Conservation (phyloP, 2,329 filamentous ascomycete genomes). For the Apiospora phragmitis region DNA sequence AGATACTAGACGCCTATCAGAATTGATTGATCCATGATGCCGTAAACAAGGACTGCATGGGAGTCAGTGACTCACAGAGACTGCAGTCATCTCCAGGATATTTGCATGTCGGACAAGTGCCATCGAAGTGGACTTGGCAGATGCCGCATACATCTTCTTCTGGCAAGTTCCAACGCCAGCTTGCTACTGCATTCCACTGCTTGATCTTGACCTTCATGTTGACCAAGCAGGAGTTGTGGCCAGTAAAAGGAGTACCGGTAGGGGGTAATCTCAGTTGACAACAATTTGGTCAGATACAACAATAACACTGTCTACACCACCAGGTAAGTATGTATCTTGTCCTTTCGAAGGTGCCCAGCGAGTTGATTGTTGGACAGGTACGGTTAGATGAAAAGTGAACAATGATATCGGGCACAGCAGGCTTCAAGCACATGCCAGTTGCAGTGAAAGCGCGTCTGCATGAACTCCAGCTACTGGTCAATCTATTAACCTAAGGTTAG, state of each 20-base stretch:
- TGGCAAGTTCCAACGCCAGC: conserved; percentile 97
- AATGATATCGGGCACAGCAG: neutral
- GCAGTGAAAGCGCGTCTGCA: neutral
- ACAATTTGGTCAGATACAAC: neutral
- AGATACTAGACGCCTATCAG: conserved; percentile 62
- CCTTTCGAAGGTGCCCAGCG: neutral
- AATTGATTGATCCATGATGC: neutral
- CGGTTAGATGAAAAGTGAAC: no score
- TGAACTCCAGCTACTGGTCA: conserved; percentile 1
- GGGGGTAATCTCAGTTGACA: neutral
- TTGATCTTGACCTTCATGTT: conserved; percentile 94
- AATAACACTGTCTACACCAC: neutral
- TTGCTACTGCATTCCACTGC: conserved; percentile 90
- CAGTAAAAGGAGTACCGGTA: neutral
- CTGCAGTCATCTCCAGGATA: conserved; percentile 96
- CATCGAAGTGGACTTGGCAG: conserved; percentile 96
- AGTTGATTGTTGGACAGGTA: neutral
- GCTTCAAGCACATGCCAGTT: neutral
- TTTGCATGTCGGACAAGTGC: conserved; percentile 96
- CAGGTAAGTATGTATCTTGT: neutral
- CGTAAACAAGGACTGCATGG: neutral
- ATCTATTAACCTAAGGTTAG: no score
- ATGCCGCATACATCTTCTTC: conserved; percentile 98
- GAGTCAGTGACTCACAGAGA: conserved; percentile 63
- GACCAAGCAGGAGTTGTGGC: conserved; percentile 6